phyloP scores from a whole-genome alignment of 768 basidiomycete genomes.

The Mycena floridula region DNA sequence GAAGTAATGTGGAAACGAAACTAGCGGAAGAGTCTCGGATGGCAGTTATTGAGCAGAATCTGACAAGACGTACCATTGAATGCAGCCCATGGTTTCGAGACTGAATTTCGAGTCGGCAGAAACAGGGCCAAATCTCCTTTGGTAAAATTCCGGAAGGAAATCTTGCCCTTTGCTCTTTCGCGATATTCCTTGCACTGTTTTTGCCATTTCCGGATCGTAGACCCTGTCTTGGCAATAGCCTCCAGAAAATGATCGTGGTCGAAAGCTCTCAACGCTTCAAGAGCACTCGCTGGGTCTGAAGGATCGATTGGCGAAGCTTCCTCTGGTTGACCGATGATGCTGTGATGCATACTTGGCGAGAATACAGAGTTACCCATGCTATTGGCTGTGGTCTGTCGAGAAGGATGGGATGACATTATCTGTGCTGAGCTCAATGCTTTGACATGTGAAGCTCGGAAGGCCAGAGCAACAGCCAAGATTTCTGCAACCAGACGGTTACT shows the following conservation, averaged over 20 bases:
- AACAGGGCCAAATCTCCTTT: slow-evolving; percentile 96
- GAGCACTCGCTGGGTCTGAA: slow-evolving; percentile 61
- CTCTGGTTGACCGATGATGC: slow-evolving; percentile 42
- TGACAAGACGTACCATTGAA: slow-evolving; percentile 73
- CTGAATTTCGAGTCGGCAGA: slow-evolving; percentile 90
- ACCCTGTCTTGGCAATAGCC: slow-evolving; percentile 72
- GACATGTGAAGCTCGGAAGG: slow-evolving; percentile 70
- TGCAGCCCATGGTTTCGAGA: slow-evolving; percentile 94
- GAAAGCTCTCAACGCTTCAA: slow-evolving; percentile 66
- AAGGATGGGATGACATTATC: slow-evolving; percentile 48
- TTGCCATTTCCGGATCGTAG: slow-evolving; percentile 92
- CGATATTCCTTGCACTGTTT: slow-evolving; percentile 95
- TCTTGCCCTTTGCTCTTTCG: slow-evolving; percentile 93
- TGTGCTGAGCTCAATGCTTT: slow-evolving; percentile 64
- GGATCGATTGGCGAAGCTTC: slow-evolving; percentile 77
- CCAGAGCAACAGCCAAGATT: slow-evolving; percentile 73
- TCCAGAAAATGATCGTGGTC: slow-evolving; percentile 86
- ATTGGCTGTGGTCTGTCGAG: slow-evolving; percentile 36
- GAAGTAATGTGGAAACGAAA: slow-evolving; percentile 97
- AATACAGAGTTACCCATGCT: slow-evolving; percentile 44
- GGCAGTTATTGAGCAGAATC: slow-evolving; percentile 3
- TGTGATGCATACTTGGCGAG: slow-evolving; percentile 42
- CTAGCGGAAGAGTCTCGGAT: slow-evolving; percentile 44
- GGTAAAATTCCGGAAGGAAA: slow-evolving; percentile 91
- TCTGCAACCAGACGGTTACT: slow-evolving; percentile 71